Evolutionary conservation across 139 green algal species (phyloP), one percentile per base, ranked within the genome.

Genomic region (Auxenochlorella pyrenoidosa): DNA sequence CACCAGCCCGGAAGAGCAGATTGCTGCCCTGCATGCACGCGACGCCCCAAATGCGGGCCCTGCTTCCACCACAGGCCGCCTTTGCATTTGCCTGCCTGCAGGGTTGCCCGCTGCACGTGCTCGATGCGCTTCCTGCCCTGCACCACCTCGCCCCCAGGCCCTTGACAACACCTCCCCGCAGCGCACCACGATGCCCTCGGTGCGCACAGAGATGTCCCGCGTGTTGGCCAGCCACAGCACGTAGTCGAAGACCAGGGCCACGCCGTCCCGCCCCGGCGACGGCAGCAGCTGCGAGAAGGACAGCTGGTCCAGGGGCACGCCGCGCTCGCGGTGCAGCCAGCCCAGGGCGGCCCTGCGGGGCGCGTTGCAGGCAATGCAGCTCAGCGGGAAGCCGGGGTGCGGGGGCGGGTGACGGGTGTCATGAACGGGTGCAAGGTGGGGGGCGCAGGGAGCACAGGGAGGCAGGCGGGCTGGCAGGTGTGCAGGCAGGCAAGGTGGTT

Each of bases 221-320:
- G 91, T 88, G 10, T 54, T 59, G 3, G 60, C 26, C 41, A 95
- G 91, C 89, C 91, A 96, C n/a, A 93, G 79, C 6, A 93, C 21
- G 81, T 94, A 95, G 16, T 95, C 87, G 76, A 96, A 94, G 18
- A 89, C 87, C 8, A 90, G 13, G 5, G 83, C 51, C 5, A 93
- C 92, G 1, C 75, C 90, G 3, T 75, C 75, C 10, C 90, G 70
- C 19, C 91, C 81, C 0, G 66, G 30, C 6, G 72, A 89, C 0
- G 94, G 93, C 21, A 96, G 34, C 32, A 90, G 30, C 21, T 19
- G 32, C 15, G 54, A 24, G 68, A 94, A 79, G 65, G 65, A 88
- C 4, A 94, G 68, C 26, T 91, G 16, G 32, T 92, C 78, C 66
- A 94, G 70, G 2, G 90, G 88, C 44, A 94, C 70, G 8, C 85